These are phyloP conservation scores for Musa balbisiana DNA, from an alignment of 202 grass and related monocot genomes.

Conservation along the genomic window DNA sequence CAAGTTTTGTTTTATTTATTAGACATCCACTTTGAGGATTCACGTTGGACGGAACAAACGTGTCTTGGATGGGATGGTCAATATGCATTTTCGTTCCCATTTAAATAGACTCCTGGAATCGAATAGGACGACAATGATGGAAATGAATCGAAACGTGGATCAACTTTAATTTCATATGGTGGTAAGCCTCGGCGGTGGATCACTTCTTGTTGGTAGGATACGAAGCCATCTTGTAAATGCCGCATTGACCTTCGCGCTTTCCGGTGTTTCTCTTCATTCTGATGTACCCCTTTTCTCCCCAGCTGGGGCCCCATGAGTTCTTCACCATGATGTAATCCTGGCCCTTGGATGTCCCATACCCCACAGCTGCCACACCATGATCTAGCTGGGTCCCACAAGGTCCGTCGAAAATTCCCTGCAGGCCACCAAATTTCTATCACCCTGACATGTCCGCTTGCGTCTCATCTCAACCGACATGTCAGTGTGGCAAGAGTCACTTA, in stretches of 20 bases:
- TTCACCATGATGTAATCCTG: constrained; percentile 7
- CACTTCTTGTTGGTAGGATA: background rate
- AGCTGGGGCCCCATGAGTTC: constrained; percentile 5
- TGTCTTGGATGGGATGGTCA: too few relatives aligned
- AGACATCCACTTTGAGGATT: too few relatives aligned
- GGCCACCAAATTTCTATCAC: background rate
- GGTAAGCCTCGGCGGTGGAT: background rate
- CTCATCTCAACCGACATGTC: background rate
- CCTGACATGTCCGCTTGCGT: background rate
- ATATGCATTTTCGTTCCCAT: too few relatives aligned
- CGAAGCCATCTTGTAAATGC: constrained; percentile 7
- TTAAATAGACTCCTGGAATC: too few relatives aligned
- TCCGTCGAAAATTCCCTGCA: constrained; percentile 8
- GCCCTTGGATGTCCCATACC: background rate
- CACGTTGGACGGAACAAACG: too few relatives aligned
- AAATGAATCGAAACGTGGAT: too few relatives aligned
- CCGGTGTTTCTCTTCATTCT: constrained; percentile 7
- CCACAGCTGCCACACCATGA: constrained; percentile 8
- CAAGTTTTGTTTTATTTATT: too few relatives aligned
- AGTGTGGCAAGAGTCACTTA: background rate
- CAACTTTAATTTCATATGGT: too few relatives aligned
- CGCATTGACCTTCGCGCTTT: background rate
- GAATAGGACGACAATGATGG: too few relatives aligned
- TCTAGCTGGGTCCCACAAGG: constrained; percentile 1
- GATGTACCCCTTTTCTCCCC: constrained; percentile 7